A percentile compares a stretch with the other conserved stretches of the same genome.
Conservation (phyloP, 2,329 filamentous ascomycete genomes). For the Zymoseptoria pseudotritici region DNA sequence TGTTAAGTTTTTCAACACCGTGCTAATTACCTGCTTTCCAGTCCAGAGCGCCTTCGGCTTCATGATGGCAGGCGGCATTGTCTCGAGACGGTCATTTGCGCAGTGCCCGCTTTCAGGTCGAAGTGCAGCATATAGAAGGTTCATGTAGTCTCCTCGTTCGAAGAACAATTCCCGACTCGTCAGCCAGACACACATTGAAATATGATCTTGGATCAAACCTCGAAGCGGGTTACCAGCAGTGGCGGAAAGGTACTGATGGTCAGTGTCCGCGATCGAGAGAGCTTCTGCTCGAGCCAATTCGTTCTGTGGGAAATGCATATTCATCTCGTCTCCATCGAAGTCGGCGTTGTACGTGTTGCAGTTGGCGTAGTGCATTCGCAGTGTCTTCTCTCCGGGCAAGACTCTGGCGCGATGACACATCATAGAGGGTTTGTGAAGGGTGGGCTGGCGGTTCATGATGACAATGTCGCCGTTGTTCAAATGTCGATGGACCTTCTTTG, state of each 20-base stretch:
- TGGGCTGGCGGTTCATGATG: slow-evolving; percentile 97
- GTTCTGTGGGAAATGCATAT: slow-evolving; percentile 99
- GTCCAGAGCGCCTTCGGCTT: slow-evolving; percentile 83
- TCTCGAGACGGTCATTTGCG: slow-evolving; percentile 70
- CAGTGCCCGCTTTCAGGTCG: slow-evolving; percentile 88
- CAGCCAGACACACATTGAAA: slow-evolving; percentile 86
- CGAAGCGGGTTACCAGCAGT: slow-evolving; percentile 89
- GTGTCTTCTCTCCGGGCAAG: slow-evolving; percentile 87
- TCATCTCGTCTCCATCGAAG: slow-evolving; percentile 99
- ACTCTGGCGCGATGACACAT: slow-evolving; percentile 96
- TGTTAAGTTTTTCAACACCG: slow-evolving; percentile 84
- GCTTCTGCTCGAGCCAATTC: slow-evolving; percentile 91
- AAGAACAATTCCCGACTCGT: slow-evolving; percentile 92
- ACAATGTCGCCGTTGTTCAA: slow-evolving; percentile 95
- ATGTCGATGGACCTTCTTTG: slow-evolving; percentile 96
- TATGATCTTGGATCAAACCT: slow-evolving; percentile 96
- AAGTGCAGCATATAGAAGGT: slow-evolving; percentile 84
- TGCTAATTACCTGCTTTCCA: slow-evolving; percentile 91
- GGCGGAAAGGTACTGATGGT: slow-evolving; percentile 92
- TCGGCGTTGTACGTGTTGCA: slow-evolving; percentile 99
- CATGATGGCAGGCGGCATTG: slow-evolving; percentile 71
- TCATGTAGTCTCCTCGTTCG: slow-evolving; percentile 77
- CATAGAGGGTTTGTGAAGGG: slow-evolving; percentile 95
- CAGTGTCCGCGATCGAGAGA: slow-evolving; percentile 86
- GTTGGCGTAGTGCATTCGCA: slow-evolving; percentile 99